Conservation (phyloP, 129 eudicot genomes). For the Escallonia herrerae region DNA sequence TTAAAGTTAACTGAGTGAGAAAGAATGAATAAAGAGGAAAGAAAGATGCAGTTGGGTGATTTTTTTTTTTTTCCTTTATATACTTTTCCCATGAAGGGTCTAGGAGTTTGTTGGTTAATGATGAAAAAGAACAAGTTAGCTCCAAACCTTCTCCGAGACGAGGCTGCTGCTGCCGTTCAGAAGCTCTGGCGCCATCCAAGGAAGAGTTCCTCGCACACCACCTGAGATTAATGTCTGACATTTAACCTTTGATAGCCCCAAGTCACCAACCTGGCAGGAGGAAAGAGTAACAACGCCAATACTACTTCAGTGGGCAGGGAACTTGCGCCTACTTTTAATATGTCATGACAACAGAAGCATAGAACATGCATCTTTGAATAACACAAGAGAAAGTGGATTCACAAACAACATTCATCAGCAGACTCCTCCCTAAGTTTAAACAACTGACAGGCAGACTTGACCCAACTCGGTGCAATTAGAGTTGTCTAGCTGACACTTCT, state of each 20-base stretch:
- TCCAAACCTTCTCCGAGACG: slow-evolving; percentile 83
- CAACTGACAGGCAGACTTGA: neutral
- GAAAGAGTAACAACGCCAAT: neutral
- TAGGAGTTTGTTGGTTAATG: no score
- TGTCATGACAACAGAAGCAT: neutral
- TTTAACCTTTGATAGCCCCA: slow-evolving; percentile 93
- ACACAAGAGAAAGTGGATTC: neutral
- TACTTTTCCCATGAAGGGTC: no score
- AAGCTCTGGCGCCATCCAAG: no score
- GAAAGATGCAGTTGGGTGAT: no score
- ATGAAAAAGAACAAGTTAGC: no score
- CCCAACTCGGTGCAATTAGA: neutral
- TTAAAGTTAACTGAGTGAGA: neutral
- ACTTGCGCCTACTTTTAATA: neutral
- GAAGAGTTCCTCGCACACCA: slow-evolving; percentile 97
- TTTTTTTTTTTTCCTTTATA: no score
- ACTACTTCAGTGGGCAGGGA: neutral
- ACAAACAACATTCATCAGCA: neutral
- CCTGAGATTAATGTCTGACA: slow-evolving; percentile 90
- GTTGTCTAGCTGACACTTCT: no score
- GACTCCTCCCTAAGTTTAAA: no score
- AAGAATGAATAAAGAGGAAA: no score
- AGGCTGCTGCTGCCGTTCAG: slow-evolving; percentile 91
- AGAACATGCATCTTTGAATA: neutral
- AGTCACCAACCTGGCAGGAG: slow-evolving; percentile 72